Percentiles rank a stretch among this genome's conserved stretches.
Evolutionary conservation across 352 stramenopile genomes (phyloP).

Genomic region (Phytopythium delawarense): DNA sequence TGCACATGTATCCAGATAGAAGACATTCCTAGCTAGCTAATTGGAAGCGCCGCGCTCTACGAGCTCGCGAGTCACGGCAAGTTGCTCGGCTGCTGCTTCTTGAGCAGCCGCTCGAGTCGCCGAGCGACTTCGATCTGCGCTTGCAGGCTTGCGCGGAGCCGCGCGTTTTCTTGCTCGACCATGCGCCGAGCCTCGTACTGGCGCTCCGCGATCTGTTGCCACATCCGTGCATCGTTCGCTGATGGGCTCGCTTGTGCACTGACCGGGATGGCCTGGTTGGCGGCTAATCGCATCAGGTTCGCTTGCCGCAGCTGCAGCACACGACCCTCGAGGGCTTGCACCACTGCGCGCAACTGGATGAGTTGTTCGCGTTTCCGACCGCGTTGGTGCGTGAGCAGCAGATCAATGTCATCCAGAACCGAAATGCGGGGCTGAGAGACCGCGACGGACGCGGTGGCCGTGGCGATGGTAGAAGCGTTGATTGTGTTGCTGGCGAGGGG

Average conservation of each 20-base stretch:
- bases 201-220: slow-evolving; percentile 8
- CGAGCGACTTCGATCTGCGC: slow-evolving; percentile 8
- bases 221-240: not conserved
- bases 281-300: not conserved
- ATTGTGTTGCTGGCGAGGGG: no score
- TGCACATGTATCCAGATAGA: not conserved
- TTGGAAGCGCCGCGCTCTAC: not conserved
- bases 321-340: slow-evolving; percentile 15
- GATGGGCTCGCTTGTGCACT: not conserved
- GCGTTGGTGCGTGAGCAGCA: slow-evolving; percentile 4
- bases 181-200: slow-evolving; percentile 5
- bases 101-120: slow-evolving; percentile 3
- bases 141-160: slow-evolving; percentile 3
- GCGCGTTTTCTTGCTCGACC: slow-evolving; percentile 9
- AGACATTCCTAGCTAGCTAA: not conserved
- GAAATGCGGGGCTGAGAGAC: not conserved
- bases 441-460: not conserved
- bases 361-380: slow-evolving; percentile 24
- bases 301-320: slow-evolving; percentile 5
- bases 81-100: slow-evolving; percentile 4
- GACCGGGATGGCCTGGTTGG: not conserved
- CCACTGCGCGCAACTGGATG: slow-evolving; percentile 15
- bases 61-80: not conserved
- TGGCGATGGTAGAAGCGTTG: not conserved
- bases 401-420: slow-evolving; percentile 3